phyloP scores from a whole-genome alignment of 2,329 filamentous ascomycete species.

The Exophiala sideris region DNA sequence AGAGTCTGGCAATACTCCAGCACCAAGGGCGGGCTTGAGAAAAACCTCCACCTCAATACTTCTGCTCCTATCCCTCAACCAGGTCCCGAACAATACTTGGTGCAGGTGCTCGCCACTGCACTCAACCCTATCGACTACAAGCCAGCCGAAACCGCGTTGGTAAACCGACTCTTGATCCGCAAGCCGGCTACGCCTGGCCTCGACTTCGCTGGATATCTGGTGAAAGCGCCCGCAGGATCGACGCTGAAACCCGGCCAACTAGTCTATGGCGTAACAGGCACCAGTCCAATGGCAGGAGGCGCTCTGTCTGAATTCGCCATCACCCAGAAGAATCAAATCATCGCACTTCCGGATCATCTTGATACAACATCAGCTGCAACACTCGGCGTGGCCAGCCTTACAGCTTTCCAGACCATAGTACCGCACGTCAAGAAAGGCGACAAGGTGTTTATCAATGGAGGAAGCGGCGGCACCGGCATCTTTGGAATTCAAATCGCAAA shows the following conservation, averaged over 20 bases:
- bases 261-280: constrained; percentile 43
- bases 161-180: constrained; percentile 40
- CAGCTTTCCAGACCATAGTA: constrained; percentile 49
- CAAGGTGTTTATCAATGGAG: constrained; percentile 64
- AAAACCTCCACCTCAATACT: constrained; percentile 49
- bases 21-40: constrained; percentile 48
- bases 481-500: constrained; percentile 64
- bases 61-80: constrained; percentile 40
- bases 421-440: constrained; percentile 49
- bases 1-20: constrained; percentile 56
- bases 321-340: constrained; percentile 33
- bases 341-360: constrained; percentile 44
- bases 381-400: constrained; percentile 45
- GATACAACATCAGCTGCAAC: constrained; percentile 40
- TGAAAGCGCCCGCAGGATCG: constrained; percentile 33
- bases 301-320: constrained; percentile 45
- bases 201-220: constrained; percentile 49
- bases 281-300: constrained; percentile 36
- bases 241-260: constrained; percentile 39
- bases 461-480: constrained; percentile 59
- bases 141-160: constrained; percentile 49
- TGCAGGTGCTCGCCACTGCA: constrained; percentile 52
- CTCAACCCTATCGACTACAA: constrained; percentile 67
- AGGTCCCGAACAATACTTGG: constrained; percentile 43
- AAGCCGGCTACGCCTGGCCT: constrained; percentile 49